These are phyloP conservation scores for Debaryomyces maramus DNA, from an alignment of 805 yeast genomes.

Conservation along the genomic window DNA sequence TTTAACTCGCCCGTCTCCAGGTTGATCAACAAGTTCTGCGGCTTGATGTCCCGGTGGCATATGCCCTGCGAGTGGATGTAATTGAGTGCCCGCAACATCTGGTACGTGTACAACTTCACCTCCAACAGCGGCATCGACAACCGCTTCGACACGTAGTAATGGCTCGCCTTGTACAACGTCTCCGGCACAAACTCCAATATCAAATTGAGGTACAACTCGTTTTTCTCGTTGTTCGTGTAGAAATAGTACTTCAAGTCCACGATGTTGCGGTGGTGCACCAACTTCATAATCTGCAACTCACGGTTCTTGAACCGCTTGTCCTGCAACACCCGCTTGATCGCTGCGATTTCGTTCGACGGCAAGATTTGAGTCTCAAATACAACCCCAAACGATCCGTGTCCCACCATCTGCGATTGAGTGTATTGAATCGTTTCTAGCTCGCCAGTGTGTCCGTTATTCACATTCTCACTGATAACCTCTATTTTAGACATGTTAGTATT, in stretches of 20 bases:
- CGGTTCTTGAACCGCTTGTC: constrained; percentile 93
- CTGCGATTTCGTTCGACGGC: constrained; percentile 78
- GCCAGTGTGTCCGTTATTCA: constrained; percentile 70
- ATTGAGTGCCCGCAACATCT: constrained; percentile 73
- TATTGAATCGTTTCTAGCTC: constrained; percentile 63
- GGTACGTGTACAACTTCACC: constrained; percentile 80
- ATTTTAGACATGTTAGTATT: constrained; percentile 45
- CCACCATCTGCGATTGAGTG: constrained; percentile 85
- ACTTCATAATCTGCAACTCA: constrained; percentile 93
- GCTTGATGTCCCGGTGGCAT: constrained; percentile 93
- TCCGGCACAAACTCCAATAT: constrained; percentile 95
- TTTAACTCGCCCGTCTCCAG: constrained; percentile 83
- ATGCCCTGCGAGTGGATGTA: constrained; percentile 76
- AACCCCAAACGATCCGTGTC: constrained; percentile 99
- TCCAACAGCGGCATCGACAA: constrained; percentile 86
- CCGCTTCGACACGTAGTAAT: constrained; percentile 73
- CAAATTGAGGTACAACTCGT: constrained; percentile 82
- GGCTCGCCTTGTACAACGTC: constrained; percentile 86
- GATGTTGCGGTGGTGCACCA: constrained; percentile 80
- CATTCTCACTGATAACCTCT: constrained; percentile 60
- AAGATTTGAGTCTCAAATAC: constrained; percentile 85
- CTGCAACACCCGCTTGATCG: constrained; percentile 94
- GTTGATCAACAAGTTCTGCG: constrained; percentile 84
- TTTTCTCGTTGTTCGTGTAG: constrained; percentile 69
- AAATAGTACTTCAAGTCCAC: constrained; percentile 87